A percentile compares a stretch with the other conserved stretches of the same genome.
These are phyloP conservation scores for Mortierella antarctica DNA, from an alignment of 192 early-diverging fungal species.

Conservation along the genomic window DNA sequence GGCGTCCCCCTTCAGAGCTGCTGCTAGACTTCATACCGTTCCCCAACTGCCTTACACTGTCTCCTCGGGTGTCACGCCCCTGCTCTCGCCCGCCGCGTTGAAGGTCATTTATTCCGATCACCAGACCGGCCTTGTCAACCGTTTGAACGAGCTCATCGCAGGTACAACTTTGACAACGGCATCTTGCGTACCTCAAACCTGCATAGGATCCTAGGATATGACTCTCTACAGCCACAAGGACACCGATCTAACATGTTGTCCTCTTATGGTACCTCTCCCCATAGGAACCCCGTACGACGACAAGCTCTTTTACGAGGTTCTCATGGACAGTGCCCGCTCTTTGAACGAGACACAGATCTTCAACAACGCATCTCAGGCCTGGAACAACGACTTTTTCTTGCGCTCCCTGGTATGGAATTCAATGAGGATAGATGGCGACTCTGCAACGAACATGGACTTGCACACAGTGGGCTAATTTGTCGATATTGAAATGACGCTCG, in stretches of 20 bases:
- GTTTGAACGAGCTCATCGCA: conserved; percentile 54
- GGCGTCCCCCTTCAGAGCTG: conserved; percentile 36
- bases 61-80: conserved; percentile 29
- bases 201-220: no score
- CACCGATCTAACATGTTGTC: neutral
- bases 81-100: conserved; percentile 40
- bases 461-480: no score
- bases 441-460: no score
- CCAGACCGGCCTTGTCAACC: conserved; percentile 42
- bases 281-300: conserved; percentile 50
- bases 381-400: conserved; percentile 62
- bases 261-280: neutral
- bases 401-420: conserved; percentile 40
- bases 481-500: no score
- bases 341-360: conserved; percentile 52
- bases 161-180: conserved; percentile 7
- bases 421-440: no score
- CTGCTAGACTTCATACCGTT: conserved; percentile 33
- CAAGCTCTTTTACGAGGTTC: conserved; percentile 34
- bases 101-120: conserved; percentile 52
- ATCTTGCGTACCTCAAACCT: no score
- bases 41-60: conserved; percentile 39
- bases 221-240: neutral
- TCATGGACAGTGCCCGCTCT: conserved; percentile 49
- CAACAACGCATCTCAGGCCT: conserved; percentile 58